Evolutionary conservation across 2,329 filamentous ascomycete species (phyloP), one percentile per base, ranked within the genome.

Genomic region (Herpotrichia juniperi): DNA sequence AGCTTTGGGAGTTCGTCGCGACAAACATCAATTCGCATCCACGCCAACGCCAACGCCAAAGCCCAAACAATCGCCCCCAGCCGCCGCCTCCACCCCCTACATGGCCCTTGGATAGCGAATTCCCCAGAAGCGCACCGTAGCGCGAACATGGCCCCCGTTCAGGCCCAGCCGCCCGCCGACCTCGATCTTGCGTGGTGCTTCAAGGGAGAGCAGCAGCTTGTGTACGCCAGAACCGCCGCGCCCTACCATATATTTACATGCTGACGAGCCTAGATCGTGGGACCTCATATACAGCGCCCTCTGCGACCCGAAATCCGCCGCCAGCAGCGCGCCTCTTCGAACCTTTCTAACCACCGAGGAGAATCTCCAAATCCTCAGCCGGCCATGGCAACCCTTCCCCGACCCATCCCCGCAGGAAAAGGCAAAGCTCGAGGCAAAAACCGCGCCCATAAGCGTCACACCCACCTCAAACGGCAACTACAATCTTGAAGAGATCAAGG

Each of bases 181-280:
- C 91, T 93, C 69, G 86, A 91, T 69, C 82, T 97, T 75, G 89
- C 91, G 76, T 87, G 89, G 72, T 96, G 91, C 78, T 83, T 97
- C 68, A 87, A 85, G 66, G 90, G 91, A 77, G 87, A 93, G 74
- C 84, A 84, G 67, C 83, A 88, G 71, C 81, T 97, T 67, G 83
- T 96, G 89, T 96, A 82, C 73, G 87, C 81, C 56, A 46, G 48
- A 40, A 47, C 48, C 3, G 39, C n/a, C n/a, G 43, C 44, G 16
- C 25, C 32, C 22, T 25, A 9, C 34, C 40, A 17, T 11, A 14
- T 8, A 40, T 43, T 42, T 21, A n/a, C 10, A 14, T 9, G 21
- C 61, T 64, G 51, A 69, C 77, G 83, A 42, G 73, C 76, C 53
- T 80, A 93, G 79, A 68, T 84, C 81, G 58, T 87, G 82, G 83